A percentile compares a stretch with the other conserved stretches of the same genome.
Evolutionary conservation across 352 stramenopile species (phyloP).

Genomic region (Phytophthora ohioensis): DNA sequence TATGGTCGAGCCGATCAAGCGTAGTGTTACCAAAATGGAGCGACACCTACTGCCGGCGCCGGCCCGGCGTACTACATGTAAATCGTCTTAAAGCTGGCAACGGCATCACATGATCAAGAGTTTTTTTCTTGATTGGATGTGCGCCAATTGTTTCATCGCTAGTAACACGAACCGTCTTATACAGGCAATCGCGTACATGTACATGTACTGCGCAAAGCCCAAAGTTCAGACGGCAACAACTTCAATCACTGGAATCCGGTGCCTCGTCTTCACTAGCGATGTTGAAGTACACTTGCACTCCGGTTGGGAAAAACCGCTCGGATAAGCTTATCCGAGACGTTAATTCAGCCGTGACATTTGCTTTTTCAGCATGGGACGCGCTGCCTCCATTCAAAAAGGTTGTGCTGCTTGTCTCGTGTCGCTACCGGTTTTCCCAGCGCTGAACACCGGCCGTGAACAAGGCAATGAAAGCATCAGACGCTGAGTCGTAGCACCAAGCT

Average conservation of each 20-base stretch:
- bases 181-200: slow-evolving; percentile 15
- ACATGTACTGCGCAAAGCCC: slow-evolving; percentile 6
- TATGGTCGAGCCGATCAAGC: slow-evolving; percentile 12
- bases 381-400: background rate
- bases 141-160: slow-evolving; percentile 15
- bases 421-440: slow-evolving; percentile 5
- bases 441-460: background rate
- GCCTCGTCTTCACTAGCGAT: slow-evolving; percentile 25
- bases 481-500: background rate
- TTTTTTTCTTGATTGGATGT: slow-evolving; percentile 6
- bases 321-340: slow-evolving; percentile 25
- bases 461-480: background rate
- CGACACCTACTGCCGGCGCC: background rate
- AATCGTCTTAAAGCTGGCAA: slow-evolving; percentile 6
- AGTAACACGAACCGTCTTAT: slow-evolving; percentile 21
- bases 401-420: slow-evolving; percentile 11
- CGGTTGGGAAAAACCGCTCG: slow-evolving; percentile 24
- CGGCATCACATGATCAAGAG: slow-evolving; percentile 33
- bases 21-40: background rate
- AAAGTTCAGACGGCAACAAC: slow-evolving; percentile 22
- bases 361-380: slow-evolving; percentile 12
- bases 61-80: background rate
- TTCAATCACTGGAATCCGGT: slow-evolving; percentile 27
- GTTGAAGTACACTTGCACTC: slow-evolving; percentile 24
- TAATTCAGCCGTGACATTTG: slow-evolving; percentile 17